Conservation (phyloP, 306 rosid genomes). For the Alnus rubra region DNA sequence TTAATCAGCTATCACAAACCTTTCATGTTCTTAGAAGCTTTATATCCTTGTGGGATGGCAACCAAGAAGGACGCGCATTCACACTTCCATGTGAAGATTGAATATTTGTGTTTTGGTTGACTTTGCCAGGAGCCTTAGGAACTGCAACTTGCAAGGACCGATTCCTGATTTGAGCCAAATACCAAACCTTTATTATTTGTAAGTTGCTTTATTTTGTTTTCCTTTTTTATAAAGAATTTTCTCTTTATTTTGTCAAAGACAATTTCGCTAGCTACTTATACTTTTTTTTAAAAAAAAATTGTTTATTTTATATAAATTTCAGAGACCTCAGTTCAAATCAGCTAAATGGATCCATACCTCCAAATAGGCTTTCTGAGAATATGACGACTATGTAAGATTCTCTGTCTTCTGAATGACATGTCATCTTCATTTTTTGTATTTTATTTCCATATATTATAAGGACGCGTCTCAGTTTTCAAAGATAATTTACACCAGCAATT, state of each 20-base stretch:
- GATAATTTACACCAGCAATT: slow-evolving; percentile 13
- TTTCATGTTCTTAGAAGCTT: background rate
- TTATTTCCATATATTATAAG: too few species aligned
- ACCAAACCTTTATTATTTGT: slow-evolving; percentile 61
- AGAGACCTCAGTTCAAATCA: slow-evolving; percentile 88
- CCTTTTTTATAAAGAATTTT: slow-evolving; percentile 6
- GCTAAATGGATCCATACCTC: slow-evolving; percentile 61
- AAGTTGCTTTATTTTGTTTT: slow-evolving; percentile 45
- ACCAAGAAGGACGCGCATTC: background rate
- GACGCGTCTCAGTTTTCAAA: background rate
- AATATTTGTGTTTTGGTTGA: slow-evolving; percentile 26
- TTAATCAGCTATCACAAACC: background rate
- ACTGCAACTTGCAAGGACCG: slow-evolving; percentile 77
- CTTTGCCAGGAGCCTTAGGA: slow-evolving; percentile 77
- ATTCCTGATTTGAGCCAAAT: slow-evolving; percentile 78
- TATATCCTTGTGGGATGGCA: background rate
- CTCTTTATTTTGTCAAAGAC: slow-evolving; percentile 13
- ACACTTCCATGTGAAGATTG: background rate
- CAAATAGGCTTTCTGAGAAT: slow-evolving; percentile 51
- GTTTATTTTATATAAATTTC: slow-evolving; percentile 35
- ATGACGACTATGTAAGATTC: slow-evolving; percentile 75
- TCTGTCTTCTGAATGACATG: background rate
- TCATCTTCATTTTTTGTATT: too few species aligned
- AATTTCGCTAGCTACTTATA: slow-evolving; percentile 14
- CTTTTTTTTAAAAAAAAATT: background rate